Evolutionary conservation across 108 stramenopile species (phyloP).

Genomic region (Cyclotella kingstonii): DNA sequence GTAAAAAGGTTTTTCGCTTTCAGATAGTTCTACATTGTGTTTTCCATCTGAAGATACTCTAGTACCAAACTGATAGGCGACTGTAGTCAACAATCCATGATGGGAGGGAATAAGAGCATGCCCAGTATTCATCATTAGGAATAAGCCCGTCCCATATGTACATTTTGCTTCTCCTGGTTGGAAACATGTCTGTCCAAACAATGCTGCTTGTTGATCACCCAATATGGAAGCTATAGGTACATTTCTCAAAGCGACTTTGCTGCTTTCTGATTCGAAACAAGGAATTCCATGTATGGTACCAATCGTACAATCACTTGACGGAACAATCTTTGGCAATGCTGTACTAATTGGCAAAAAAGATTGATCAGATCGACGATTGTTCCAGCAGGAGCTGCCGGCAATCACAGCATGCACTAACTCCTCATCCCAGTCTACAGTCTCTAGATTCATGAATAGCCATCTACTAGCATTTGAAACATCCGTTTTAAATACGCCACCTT

Average conservation of each 20-base stretch:
- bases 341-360: conserved; percentile 43
- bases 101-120: conserved; percentile 50
- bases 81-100: conserved; percentile 95
- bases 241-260: conserved; percentile 43
- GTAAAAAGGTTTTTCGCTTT: conserved; percentile 64
- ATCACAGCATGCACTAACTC: conserved; percentile 64
- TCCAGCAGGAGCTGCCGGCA: conserved; percentile 32
- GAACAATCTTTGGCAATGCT: conserved; percentile 63
- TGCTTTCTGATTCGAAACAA: conserved; percentile 7
- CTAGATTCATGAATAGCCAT: conserved; percentile 91
- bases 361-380: background rate
- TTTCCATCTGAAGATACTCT: background rate
- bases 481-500: conserved; percentile 79
- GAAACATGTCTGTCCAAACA: conserved; percentile 96
- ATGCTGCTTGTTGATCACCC: conserved; percentile 97
- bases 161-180: conserved; percentile 87
- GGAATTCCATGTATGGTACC: conserved; percentile 46
- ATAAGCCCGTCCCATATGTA: conserved; percentile 98
- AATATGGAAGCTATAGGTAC: conserved; percentile 86
- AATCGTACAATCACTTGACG: conserved; percentile 59
- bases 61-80: conserved; percentile 88
- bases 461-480: conserved; percentile 96
- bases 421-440: conserved; percentile 85
- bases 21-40: no score
- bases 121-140: conserved; percentile 98